Evolutionary conservation across 352 stramenopile species (phyloP), one percentile per base, ranked within the genome.

Genomic region (Pythium rhizo-oryzae): DNA sequence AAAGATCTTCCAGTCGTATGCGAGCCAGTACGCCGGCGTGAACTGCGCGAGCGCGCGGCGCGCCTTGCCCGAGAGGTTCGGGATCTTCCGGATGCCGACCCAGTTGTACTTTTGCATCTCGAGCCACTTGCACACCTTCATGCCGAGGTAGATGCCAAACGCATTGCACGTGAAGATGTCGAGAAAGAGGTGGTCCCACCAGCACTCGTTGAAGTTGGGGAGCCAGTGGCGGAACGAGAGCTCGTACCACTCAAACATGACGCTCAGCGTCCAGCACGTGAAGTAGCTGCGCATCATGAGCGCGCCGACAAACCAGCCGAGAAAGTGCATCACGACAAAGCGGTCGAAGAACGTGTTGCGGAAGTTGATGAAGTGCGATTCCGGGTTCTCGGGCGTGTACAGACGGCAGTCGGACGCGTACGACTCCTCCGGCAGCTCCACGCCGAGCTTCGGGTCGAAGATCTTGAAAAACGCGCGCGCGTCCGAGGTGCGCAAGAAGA

Each of bases 141-240:
- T 94, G 41, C 88, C 88, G 33, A 96, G 58, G 76, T 91, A 96
- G 62, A 98, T 98, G 58, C 94, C 94, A 18, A 95, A 81, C 0
- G 96, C 82, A 65, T 98, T 98, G 82, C 93, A 97, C 49, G 91
- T 93, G 75, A 98, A 91, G 49, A 98, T 90, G 67, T 98, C 94
- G 53, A 98, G 84, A 61, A 98, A 92, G 33, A 98, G 55, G 58
- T 97, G 91, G 74, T 98, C 94, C 94, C 94, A 98, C 93, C 93
- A 98, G 78, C 94, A 98, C 75, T 98, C 94, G 69, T 97, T 93
- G 70, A 98, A 98, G 77, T 98, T 97, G 52, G 91, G 80, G 8
- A 97, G 85, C 79, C 95, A 96, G 77, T 97, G 90, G 63, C 90
- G 82, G 74, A 97, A 96, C 62, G 90, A 91, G 57, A 97, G 78